Percentiles rank a stretch among this genome's conserved stretches.
Conservation (phyloP, 2,329 filamentous ascomycete species). For the Penicillium digitatum region DNA sequence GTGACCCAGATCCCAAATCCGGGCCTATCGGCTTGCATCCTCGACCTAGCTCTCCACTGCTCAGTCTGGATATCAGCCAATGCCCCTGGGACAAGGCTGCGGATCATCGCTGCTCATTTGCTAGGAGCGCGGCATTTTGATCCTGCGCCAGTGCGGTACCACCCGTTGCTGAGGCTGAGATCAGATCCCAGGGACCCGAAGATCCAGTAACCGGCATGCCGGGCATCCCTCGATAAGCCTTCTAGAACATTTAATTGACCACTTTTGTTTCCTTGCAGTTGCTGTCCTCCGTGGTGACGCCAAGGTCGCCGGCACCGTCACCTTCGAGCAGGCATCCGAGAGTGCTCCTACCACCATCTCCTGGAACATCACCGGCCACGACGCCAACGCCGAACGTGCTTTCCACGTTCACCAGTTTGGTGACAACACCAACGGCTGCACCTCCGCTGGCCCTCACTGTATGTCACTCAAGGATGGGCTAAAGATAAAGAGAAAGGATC, state of each 20-base stretch:
- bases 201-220: not conserved
- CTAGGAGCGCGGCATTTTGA: not conserved
- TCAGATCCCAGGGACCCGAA: not conserved
- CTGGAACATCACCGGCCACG: conserved; percentile 89
- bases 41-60: conserved; percentile 6
- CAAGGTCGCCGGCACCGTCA: conserved; percentile 87
- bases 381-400: conserved; percentile 92
- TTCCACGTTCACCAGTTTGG: conserved; percentile 99
- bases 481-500: not conserved
- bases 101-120: conserved; percentile 6
- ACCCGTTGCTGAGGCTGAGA: not conserved
- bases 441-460: conserved; percentile 96
- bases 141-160: not conserved
- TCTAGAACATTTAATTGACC: conserved; percentile 14
- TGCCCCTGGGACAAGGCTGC: not conserved
- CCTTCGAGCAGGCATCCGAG: conserved; percentile 90
- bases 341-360: conserved; percentile 75
- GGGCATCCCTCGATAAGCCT: conserved; percentile 2
- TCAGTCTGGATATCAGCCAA: not conserved
- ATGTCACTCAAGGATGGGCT: conserved; percentile 40
- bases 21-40: conserved; percentile 29
- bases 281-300: conserved; percentile 97
- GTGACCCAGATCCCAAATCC: conserved; percentile 19
- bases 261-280: conserved; percentile 53
- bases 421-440: conserved; percentile 99